Conservation (phyloP, 176 grass and related monocot species). For the Carex myosuroides region DNA sequence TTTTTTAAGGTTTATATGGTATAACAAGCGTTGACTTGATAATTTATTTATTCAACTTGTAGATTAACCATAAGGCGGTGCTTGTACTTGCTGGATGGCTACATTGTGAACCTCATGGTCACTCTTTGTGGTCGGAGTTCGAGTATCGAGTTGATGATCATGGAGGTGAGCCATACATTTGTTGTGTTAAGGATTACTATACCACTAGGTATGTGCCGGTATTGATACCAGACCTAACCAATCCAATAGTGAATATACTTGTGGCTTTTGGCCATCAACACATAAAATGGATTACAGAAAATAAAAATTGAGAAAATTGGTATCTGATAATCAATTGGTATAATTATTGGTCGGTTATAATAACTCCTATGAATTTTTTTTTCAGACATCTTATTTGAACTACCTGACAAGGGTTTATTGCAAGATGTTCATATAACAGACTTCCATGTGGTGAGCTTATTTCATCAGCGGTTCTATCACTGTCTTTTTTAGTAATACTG, state of each 20-base stretch:
- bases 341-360: background rate
- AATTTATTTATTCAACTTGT: constrained; percentile 31
- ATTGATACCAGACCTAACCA: background rate
- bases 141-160: constrained; percentile 80
- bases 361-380: background rate
- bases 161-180: constrained; percentile 61
- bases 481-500: constrained; percentile 3
- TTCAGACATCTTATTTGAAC: constrained; percentile 86
- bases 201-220: background rate
- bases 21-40: background rate
- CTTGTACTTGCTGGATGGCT: constrained; percentile 85
- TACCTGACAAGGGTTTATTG: constrained; percentile 76
- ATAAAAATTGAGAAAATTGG: background rate
- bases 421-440: constrained; percentile 49
- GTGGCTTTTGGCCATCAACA: background rate
- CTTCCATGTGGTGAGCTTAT: constrained; percentile 65
- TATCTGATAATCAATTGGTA: background rate
- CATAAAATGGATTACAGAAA: background rate
- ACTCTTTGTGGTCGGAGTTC: constrained; percentile 73
- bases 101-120: constrained; percentile 78
- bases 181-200: background rate
- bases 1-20: background rate
- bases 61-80: constrained; percentile 85
- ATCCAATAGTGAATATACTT: background rate
- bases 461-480: background rate